Conservation (phyloP, 768 basidiomycete species). For the Tulasnella sp. region DNA sequence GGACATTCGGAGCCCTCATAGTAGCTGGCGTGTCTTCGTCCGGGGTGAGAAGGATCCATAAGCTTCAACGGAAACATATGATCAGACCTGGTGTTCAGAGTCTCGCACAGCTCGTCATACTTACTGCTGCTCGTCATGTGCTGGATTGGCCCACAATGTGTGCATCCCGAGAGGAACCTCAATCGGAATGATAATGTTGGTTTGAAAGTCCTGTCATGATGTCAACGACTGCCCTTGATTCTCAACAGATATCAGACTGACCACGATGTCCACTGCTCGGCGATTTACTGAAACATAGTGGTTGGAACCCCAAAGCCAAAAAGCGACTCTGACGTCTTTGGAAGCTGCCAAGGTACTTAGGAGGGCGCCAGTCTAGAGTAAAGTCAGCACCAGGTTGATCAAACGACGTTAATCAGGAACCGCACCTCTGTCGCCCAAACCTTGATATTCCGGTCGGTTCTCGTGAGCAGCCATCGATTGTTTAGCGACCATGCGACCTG, state of each 20-base stretch:
- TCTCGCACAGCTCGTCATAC: background rate
- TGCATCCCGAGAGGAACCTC: background rate
- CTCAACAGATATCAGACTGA: background rate
- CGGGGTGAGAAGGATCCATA: background rate
- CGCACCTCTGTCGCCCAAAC: conserved; percentile 5
- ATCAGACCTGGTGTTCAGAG: background rate
- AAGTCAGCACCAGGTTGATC: background rate
- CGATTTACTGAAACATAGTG: background rate
- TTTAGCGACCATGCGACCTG: background rate
- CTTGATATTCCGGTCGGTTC: background rate
- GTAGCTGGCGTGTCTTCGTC: background rate
- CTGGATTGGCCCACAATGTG: background rate
- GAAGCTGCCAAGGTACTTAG: background rate
- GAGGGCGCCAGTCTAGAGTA: background rate
- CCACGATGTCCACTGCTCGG: background rate
- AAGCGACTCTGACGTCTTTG: background rate
- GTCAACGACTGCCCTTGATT: background rate
- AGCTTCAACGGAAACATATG: background rate
- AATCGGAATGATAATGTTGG: background rate
- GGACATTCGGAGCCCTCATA: background rate
- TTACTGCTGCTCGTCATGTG: background rate
- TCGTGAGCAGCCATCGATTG: background rate
- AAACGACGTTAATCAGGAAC: background rate
- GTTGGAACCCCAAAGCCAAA: background rate
- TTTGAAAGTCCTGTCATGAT: background rate